These are phyloP conservation scores for Ceratocystis papillata DNA, from an alignment of 2,329 filamentous ascomycete genomes.

Conservation along the genomic window DNA sequence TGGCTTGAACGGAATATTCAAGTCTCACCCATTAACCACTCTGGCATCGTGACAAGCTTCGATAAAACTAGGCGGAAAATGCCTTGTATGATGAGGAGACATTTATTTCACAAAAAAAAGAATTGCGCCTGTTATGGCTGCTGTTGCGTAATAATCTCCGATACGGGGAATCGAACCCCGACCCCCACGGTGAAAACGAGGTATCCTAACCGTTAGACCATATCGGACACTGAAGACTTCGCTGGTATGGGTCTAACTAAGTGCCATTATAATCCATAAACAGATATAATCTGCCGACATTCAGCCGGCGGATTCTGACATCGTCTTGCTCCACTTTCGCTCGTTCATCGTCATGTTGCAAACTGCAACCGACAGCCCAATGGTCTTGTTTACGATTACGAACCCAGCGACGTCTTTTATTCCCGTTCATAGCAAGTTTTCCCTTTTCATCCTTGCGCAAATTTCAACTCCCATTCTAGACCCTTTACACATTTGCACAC, in stretches of 20 bases:
- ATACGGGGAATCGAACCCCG: conserved; percentile 25
- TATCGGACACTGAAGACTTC: conserved; percentile 14
- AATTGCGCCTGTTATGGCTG: rapidly evolving
- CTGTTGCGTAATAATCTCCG: background rate
- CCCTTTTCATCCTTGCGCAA: background rate
- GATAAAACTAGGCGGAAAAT: too few relatives aligned
- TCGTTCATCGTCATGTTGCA: conserved; percentile 8
- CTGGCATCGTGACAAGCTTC: conserved; percentile 23
- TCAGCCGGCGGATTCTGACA: background rate
- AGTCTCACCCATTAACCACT: conserved; percentile 25
- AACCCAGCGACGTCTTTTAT: background rate
- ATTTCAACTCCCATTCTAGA: too few relatives aligned
- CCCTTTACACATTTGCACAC: too few relatives aligned
- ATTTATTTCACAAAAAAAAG: too few relatives aligned
- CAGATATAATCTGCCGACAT: background rate
- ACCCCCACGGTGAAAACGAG: conserved; percentile 25
- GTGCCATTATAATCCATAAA: too few relatives aligned
- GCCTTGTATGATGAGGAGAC: too few relatives aligned
- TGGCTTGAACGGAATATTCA: conserved; percentile 24
- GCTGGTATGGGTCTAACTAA: rapidly evolving
- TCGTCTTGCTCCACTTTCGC: background rate
- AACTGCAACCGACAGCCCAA: background rate
- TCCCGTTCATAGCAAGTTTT: background rate
- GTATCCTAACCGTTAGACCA: conserved; percentile 25
- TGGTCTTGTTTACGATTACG: background rate